phyloP scores from a whole-genome alignment of 805 yeast genomes.

The Wilhelminamyces savonicus region DNA sequence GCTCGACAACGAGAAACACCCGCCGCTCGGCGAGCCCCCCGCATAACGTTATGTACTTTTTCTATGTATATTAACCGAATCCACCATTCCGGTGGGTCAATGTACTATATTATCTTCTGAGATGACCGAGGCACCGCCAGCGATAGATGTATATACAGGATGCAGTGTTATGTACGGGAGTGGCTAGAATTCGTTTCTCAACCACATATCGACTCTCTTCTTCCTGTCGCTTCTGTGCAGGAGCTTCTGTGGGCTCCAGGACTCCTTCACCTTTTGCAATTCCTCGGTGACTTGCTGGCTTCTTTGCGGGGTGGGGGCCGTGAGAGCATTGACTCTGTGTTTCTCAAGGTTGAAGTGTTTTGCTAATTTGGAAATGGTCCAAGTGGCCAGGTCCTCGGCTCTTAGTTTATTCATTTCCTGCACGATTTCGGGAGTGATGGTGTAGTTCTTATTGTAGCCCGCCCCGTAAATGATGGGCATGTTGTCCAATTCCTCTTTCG shows the following conservation, averaged over 20 bases:
- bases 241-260: slow-evolving; percentile 44
- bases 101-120: too few relatives aligned
- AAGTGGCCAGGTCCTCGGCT: slow-evolving; percentile 47
- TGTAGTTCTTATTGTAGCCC: slow-evolving; percentile 39
- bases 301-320: slow-evolving; percentile 38
- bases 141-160: too few relatives aligned
- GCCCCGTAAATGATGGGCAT: slow-evolving; percentile 38
- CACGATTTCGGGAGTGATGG: slow-evolving; percentile 52
- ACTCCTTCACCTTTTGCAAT: slow-evolving; percentile 36
- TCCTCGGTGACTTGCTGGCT: slow-evolving; percentile 40
- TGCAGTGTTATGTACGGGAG: slow-evolving; percentile 4
- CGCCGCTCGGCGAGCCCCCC: too few relatives aligned
- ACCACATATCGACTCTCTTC: slow-evolving; percentile 59
- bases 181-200: slow-evolving; percentile 44
- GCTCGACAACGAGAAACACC: slow-evolving; percentile 11
- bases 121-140: too few relatives aligned
- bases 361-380: slow-evolving; percentile 62
- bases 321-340: slow-evolving; percentile 30
- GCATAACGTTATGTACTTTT: too few relatives aligned
- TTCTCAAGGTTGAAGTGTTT: slow-evolving; percentile 48
- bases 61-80: too few relatives aligned
- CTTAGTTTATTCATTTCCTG: slow-evolving; percentile 54
- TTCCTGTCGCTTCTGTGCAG: slow-evolving; percentile 50
- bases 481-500: slow-evolving; percentile 26
- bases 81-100: too few relatives aligned